phyloP scores from a whole-genome alignment of 108 stramenopile species.

The Nitzschia sp. region DNA sequence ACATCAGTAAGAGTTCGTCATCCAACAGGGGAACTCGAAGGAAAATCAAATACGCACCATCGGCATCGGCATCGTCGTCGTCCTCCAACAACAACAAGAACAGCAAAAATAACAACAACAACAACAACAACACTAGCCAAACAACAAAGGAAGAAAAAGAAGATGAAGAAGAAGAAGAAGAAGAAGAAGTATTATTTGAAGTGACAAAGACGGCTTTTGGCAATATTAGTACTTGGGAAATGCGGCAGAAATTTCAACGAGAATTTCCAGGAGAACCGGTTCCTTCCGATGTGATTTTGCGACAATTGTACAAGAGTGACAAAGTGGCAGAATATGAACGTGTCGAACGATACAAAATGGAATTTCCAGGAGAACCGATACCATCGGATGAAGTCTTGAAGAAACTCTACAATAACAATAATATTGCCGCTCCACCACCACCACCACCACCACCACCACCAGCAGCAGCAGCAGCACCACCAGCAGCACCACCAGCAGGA shows the following conservation, averaged over 20 bases:
- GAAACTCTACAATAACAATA: neutral
- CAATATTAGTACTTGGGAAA: constrained; percentile 20
- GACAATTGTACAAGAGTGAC: constrained; percentile 3
- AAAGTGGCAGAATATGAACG: constrained; percentile 14
- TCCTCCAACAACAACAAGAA: too few species aligned
- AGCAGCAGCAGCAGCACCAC: neutral
- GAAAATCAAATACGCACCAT: neutral
- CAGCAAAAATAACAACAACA: neutral
- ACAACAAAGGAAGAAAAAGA: neutral
- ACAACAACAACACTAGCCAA: neutral
- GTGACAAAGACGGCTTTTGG: neutral
- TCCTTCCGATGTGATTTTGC: constrained; percentile 11
- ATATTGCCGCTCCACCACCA: neutral
- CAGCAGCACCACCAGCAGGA: neutral
- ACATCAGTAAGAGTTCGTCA: neutral
- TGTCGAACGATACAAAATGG: constrained; percentile 6
- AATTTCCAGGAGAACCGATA: constrained; percentile 12
- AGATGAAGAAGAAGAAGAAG: neutral
- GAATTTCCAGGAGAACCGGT: constrained; percentile 8
- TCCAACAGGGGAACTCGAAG: neutral
- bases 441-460: neutral
- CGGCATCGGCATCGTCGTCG: neutral
- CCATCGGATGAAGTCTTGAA: constrained; percentile 18
- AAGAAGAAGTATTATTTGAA: neutral
- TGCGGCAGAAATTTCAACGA: constrained; percentile 16